Percentiles rank a stretch among this genome's conserved stretches.
Conservation (phyloP, 345 rosid species). For the Lumnitzera racemosa region DNA sequence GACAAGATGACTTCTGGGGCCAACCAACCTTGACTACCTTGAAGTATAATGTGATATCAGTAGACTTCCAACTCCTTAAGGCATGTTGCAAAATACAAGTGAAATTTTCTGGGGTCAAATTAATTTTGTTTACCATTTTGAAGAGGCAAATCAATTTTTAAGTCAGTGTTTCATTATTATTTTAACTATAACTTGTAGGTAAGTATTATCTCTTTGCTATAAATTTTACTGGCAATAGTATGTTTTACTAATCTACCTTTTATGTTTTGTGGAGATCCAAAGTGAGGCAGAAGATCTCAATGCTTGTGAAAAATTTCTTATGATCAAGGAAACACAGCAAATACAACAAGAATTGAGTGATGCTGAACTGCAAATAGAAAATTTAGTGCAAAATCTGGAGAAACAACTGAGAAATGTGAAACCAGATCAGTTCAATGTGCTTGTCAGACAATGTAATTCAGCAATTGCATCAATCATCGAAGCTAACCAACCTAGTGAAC, state of each 20-base stretch:
- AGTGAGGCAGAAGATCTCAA: conserved; percentile 65
- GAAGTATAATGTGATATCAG: too few species aligned
- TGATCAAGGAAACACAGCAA: conserved; percentile 48
- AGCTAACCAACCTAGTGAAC: conserved; percentile 34
- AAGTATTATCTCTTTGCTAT: neutral
- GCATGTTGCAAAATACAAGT: too few species aligned
- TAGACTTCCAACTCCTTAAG: too few species aligned
- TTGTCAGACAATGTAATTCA: conserved; percentile 55
- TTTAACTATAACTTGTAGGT: neutral
- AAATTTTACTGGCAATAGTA: conserved; percentile 2
- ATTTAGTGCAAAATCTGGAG: conserved; percentile 47
- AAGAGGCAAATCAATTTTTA: too few species aligned
- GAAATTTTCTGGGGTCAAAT: too few species aligned
- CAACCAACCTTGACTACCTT: too few species aligned
- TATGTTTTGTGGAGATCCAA: conserved; percentile 45
- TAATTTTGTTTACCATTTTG: too few species aligned
- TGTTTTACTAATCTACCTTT: conserved; percentile 5
- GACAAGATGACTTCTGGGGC: too few species aligned
- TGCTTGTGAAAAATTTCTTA: conserved; percentile 43
- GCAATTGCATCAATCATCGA: conserved; percentile 56
- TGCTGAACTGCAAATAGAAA: conserved; percentile 44
- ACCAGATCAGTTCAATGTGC: conserved; percentile 45
- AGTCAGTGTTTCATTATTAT: too few species aligned
- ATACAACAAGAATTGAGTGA: conserved; percentile 49
- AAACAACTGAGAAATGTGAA: conserved; percentile 31